phyloP scores from a whole-genome alignment of 768 basidiomycete species.

The Pisolithus marmoratus region DNA sequence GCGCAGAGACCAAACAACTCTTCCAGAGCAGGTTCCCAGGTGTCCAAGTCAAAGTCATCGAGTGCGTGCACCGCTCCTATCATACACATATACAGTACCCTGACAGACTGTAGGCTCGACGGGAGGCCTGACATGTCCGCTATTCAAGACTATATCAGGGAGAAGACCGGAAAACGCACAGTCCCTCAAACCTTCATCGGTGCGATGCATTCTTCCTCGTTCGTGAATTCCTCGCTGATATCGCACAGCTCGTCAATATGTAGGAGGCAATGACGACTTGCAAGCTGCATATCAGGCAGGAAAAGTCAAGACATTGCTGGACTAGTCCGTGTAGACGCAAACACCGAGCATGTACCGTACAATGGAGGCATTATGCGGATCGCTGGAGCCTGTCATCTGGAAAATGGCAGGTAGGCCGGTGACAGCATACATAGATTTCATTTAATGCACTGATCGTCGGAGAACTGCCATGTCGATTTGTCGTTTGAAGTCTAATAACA shows the following conservation, averaged over 20 bases:
- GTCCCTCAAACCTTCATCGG: slow-evolving; percentile 79
- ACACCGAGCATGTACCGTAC: no score
- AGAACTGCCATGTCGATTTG: no score
- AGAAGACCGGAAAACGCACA: slow-evolving; percentile 62
- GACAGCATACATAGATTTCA: no score
- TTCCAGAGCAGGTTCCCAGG: slow-evolving; percentile 36
- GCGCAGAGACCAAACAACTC: slow-evolving; percentile 42
- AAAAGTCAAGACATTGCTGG: no score
- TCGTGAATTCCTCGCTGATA: neutral
- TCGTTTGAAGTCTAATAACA: no score
- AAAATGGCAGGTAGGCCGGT: no score
- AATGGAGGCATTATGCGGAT: no score
- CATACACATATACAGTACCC: neutral
- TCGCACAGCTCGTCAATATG: slow-evolving; percentile 11
- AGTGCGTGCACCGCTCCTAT: slow-evolving; percentile 34
- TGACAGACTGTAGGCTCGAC: slow-evolving; percentile 45
- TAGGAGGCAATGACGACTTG: slow-evolving; percentile 19
- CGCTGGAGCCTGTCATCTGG: no score
- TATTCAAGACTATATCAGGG: slow-evolving; percentile 60
- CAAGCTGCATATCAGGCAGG: neutral
- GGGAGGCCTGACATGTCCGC: slow-evolving; percentile 47
- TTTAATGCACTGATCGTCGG: no score
- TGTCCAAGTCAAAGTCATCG: slow-evolving; percentile 35
- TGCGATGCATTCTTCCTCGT: slow-evolving; percentile 22
- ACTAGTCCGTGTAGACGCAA: no score